Percentiles rank a stretch among this genome's conserved stretches.
These are phyloP conservation scores for Calocybe cyanea DNA, from an alignment of 768 basidiomycete genomes.

Conservation along the genomic window DNA sequence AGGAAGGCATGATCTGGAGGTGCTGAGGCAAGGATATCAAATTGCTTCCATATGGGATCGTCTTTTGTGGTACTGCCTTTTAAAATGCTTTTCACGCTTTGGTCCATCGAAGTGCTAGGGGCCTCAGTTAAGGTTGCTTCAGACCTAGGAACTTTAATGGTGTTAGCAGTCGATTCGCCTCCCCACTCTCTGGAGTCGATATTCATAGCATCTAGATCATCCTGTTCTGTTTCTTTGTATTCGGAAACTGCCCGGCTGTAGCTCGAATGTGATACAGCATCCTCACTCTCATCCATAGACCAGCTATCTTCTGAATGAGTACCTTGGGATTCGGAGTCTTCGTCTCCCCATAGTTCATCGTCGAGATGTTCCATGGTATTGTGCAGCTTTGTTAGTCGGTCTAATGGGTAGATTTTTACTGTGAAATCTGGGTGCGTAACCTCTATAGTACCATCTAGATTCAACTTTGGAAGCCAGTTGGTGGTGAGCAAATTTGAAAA, in stretches of 20 bases:
- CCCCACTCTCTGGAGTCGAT: constrained; percentile 16
- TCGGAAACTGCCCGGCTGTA: constrained; percentile 36
- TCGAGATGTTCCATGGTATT: constrained; percentile 82
- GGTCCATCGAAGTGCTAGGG: neutral
- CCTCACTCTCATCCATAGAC: constrained; percentile 32
- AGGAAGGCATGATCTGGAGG: constrained; percentile 84
- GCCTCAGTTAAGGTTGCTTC: neutral
- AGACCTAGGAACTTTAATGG: neutral
- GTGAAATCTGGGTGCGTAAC: constrained; percentile 64
- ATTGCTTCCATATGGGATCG: constrained; percentile 64
- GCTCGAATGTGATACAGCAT: constrained; percentile 45
- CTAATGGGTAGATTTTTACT: constrained; percentile 50
- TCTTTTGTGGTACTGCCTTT: constrained; percentile 26
- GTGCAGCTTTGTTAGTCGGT: constrained; percentile 70
- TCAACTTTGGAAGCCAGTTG: constrained; percentile 34
- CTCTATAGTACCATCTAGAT: constrained; percentile 68
- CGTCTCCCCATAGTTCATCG: constrained; percentile 57
- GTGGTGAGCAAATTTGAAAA: constrained; percentile 20
- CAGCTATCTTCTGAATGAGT: constrained; percentile 42
- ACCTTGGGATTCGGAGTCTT: constrained; percentile 41
- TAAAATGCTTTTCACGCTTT: neutral
- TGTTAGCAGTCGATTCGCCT: constrained; percentile 9
- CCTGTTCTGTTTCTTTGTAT: constrained; percentile 22
- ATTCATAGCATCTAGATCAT: constrained; percentile 18
- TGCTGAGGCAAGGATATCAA: constrained; percentile 70